Evolutionary conservation across 1,139 yeast species (phyloP).

Genomic region (Kodamaea plutei): DNA sequence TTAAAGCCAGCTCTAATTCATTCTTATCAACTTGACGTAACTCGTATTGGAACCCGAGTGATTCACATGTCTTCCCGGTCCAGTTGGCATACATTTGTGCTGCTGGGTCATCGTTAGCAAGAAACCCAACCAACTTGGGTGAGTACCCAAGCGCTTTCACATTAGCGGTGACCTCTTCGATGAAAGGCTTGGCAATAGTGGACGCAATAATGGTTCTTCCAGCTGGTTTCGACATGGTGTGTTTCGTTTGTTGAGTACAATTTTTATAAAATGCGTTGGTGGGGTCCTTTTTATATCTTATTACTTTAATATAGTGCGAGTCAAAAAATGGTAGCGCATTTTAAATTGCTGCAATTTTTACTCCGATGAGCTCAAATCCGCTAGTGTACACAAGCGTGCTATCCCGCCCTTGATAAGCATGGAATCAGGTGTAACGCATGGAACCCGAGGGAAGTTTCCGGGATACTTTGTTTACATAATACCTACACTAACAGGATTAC

Average conservation of each 20-base stretch:
- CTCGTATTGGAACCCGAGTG: slow-evolving; percentile 81
- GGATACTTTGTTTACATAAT: no score
- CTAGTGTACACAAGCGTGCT: no score
- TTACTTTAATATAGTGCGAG: no score
- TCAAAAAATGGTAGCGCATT: slow-evolving; percentile 6
- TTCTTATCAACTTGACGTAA: slow-evolving; percentile 72
- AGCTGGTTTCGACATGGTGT: slow-evolving; percentile 35
- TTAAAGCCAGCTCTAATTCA: slow-evolving; percentile 75
- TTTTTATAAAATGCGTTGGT: slow-evolving; percentile 2
- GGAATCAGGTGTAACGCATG: no score
- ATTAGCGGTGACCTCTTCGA: slow-evolving; percentile 63
- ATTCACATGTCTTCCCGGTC: slow-evolving; percentile 89
- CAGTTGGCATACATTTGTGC: slow-evolving; percentile 93
- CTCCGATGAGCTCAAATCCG: no score
- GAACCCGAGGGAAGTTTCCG: no score
- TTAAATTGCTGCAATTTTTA: slow-evolving; percentile 1
- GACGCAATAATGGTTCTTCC: slow-evolving; percentile 87
- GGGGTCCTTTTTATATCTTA: no score
- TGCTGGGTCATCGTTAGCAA: slow-evolving; percentile 93
- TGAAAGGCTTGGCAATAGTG: slow-evolving; percentile 76
- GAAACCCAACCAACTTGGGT: slow-evolving; percentile 83
- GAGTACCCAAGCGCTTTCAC: slow-evolving; percentile 48
- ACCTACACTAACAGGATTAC: no score
- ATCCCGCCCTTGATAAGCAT: no score
- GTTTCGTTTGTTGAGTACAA: background rate